Conservation (phyloP, 2,329 filamentous ascomycete genomes). For the Monosporascus ibericus region DNA sequence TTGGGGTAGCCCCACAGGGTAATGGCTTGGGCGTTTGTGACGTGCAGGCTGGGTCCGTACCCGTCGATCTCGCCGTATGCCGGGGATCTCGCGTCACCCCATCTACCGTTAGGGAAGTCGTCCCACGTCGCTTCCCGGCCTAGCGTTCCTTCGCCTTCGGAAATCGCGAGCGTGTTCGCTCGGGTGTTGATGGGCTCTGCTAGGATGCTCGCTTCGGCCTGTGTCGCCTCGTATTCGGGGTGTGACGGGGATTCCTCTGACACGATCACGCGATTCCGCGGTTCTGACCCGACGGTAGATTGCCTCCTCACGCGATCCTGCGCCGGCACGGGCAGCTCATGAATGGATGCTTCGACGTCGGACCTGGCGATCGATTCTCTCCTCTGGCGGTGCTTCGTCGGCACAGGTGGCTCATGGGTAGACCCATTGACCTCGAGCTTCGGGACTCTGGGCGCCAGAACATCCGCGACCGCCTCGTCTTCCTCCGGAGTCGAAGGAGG, state of each 20-base stretch:
- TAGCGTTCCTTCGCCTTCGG: slow-evolving; percentile 82
- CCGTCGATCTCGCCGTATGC: slow-evolving; percentile 96
- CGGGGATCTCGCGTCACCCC: slow-evolving; percentile 87
- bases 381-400: slow-evolving; percentile 39
- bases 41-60: slow-evolving; percentile 94
- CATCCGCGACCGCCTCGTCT: slow-evolving; percentile 45
- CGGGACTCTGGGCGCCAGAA: slow-evolving; percentile 36
- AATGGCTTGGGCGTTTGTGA: slow-evolving; percentile 77
- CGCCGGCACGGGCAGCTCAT: slow-evolving; percentile 22
- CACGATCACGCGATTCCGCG: slow-evolving; percentile 82
- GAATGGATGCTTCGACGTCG: slow-evolving; percentile 42
- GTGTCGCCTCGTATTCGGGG: slow-evolving; percentile 64
- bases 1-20: slow-evolving; percentile 79
- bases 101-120: slow-evolving; percentile 93
- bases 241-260: slow-evolving; percentile 54
- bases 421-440: slow-evolving; percentile 47
- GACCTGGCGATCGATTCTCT: slow-evolving; percentile 61
- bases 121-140: slow-evolving; percentile 98
- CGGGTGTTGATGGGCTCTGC: slow-evolving; percentile 68
- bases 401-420: slow-evolving; percentile 20
- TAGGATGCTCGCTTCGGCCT: slow-evolving; percentile 71
- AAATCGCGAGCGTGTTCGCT: slow-evolving; percentile 84
- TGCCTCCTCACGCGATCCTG: slow-evolving; percentile 51
- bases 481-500: slow-evolving; percentile 48
- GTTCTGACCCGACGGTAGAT: slow-evolving; percentile 76